phyloP scores from a whole-genome alignment of 169 alveolate genomes.

The Cytauxzoon felis region DNA sequence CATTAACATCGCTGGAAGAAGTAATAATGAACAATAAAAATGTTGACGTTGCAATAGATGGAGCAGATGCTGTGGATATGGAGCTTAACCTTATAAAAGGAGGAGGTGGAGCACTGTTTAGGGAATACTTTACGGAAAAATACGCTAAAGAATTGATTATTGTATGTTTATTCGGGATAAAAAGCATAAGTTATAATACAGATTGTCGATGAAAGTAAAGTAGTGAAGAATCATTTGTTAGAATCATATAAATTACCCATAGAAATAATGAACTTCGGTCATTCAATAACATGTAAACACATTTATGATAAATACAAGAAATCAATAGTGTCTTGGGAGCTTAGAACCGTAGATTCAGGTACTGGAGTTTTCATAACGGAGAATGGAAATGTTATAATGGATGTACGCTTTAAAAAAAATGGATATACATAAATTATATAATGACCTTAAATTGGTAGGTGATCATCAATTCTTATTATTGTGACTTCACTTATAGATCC shows the following conservation, averaged over 20 bases:
- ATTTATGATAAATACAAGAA: slow-evolving; percentile 26
- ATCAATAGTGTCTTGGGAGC: slow-evolving; percentile 39
- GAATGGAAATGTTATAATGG: slow-evolving; percentile 66
- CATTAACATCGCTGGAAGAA: slow-evolving; percentile 55
- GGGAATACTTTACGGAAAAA: slow-evolving; percentile 77
- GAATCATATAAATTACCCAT: slow-evolving; percentile 65
- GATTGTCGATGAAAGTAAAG: slow-evolving; percentile 69
- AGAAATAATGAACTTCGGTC: slow-evolving; percentile 66
- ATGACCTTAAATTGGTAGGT: slow-evolving; percentile 45
- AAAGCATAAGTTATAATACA: slow-evolving; percentile 4
- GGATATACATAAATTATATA: slow-evolving; percentile 40
- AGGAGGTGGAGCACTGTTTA: slow-evolving; percentile 82
- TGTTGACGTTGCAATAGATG: slow-evolving; percentile 79
- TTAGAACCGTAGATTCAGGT: slow-evolving; percentile 59
- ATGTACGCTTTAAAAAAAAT: slow-evolving; percentile 59
- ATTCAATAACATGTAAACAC: slow-evolving; percentile 42
- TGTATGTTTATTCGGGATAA: slow-evolving; percentile 16
- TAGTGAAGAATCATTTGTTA: slow-evolving; percentile 51
- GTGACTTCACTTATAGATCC: slow-evolving; percentile 42
- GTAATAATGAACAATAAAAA: not conserved
- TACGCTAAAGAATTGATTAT: slow-evolving; percentile 66
- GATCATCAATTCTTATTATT: not conserved
- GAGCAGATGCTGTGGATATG: slow-evolving; percentile 79
- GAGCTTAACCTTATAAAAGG: slow-evolving; percentile 76
- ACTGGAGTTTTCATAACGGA: slow-evolving; percentile 64